phyloP scores from a whole-genome alignment of 306 rosid genomes.

The Trifolium repens region DNA sequence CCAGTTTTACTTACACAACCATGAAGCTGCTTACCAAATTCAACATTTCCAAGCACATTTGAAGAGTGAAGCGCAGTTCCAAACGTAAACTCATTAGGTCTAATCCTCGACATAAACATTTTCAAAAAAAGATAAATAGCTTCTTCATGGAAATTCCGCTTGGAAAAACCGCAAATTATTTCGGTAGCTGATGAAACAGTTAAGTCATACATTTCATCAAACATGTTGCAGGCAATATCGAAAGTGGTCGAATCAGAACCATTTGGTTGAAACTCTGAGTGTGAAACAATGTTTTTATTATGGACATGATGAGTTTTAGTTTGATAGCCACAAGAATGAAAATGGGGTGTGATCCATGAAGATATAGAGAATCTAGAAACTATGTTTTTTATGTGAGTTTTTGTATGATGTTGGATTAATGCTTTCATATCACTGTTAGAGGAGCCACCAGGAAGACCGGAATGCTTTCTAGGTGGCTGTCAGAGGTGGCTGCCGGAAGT shows the following conservation, averaged over 20 bases:
- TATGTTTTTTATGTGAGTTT: conserved; percentile 47
- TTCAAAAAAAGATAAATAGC: conserved; percentile 65
- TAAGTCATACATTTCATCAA: conserved; percentile 62
- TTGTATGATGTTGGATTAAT: conserved; percentile 21
- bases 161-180: conserved; percentile 58
- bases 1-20: conserved; percentile 65
- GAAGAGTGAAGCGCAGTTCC: conserved; percentile 72
- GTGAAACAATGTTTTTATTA: conserved; percentile 31
- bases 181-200: conserved; percentile 67
- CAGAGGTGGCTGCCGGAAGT: neutral
- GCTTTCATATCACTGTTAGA: conserved; percentile 15
- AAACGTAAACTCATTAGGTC: conserved; percentile 82
- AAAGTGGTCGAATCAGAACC: conserved; percentile 40
- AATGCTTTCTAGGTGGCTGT: neutral
- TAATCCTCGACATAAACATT: conserved; percentile 58
- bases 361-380: conserved; percentile 33
- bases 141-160: conserved; percentile 52
- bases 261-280: neutral
- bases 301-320: conserved; percentile 41
- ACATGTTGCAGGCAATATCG: conserved; percentile 62
- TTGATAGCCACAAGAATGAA: conserved; percentile 42
- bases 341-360: conserved; percentile 45
- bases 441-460: neutral
- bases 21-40: conserved; percentile 72
- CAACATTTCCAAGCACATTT: conserved; percentile 48